These are phyloP conservation scores for Alternaria infectoria DNA, from an alignment of 2,329 filamentous ascomycete genomes.

Conservation along the genomic window DNA sequence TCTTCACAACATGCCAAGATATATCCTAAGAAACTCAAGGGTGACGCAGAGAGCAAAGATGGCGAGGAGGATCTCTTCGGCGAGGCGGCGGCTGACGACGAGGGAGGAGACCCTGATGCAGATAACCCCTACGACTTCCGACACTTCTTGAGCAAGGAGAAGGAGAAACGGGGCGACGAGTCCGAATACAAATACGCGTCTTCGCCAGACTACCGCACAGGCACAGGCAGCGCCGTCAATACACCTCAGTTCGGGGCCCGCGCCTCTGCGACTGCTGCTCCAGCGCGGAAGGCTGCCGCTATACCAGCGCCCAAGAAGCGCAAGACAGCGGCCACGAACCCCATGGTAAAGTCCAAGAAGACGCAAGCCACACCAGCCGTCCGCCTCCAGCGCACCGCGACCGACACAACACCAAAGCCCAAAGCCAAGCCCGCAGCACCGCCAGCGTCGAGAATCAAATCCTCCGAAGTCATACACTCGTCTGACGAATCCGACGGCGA, in stretches of 20 bases:
- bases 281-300: slow-evolving; percentile 17
- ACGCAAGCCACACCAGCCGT: slow-evolving; percentile 34
- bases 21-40: slow-evolving; percentile 42
- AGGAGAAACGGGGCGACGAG: slow-evolving; percentile 42
- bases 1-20: slow-evolving; percentile 73
- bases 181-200: slow-evolving; percentile 34
- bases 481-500: slow-evolving; percentile 38
- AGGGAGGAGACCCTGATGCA: slow-evolving; percentile 49
- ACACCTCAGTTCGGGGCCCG: slow-evolving; percentile 37
- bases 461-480: slow-evolving; percentile 39
- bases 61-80: slow-evolving; percentile 39
- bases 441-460: slow-evolving; percentile 41
- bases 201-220: slow-evolving; percentile 39
- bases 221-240: slow-evolving; percentile 36
- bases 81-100: slow-evolving; percentile 34
- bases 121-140: slow-evolving; percentile 58
- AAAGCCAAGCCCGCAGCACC: slow-evolving; percentile 25
- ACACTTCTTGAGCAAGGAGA: slow-evolving; percentile 50
- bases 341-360: slow-evolving; percentile 35
- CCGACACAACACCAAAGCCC: slow-evolving; percentile 19
- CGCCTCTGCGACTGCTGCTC: slow-evolving; percentile 15
- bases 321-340: slow-evolving; percentile 30
- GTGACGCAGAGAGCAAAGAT: slow-evolving; percentile 34
- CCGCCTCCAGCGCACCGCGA: slow-evolving; percentile 45
- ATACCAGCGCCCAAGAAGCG: slow-evolving; percentile 36